A percentile compares a stretch with the other conserved stretches of the same genome.
These are phyloP conservation scores for Monosporascus ibericus DNA, from an alignment of 2,329 filamentous ascomycete genomes.

Conservation along the genomic window DNA sequence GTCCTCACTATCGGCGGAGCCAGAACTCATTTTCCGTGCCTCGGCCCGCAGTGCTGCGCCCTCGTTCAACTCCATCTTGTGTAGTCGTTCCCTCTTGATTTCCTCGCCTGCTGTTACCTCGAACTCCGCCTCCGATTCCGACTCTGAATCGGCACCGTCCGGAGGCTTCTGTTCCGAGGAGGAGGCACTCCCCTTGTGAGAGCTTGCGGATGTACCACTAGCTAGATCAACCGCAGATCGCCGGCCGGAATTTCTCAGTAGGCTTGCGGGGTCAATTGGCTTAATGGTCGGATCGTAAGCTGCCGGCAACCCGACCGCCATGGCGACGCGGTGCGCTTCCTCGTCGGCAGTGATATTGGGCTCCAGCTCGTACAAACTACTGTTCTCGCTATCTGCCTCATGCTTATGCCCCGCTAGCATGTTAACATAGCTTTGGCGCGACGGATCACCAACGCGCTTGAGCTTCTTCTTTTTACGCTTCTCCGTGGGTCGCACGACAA, in stretches of 20 bases:
- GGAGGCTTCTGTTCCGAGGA: conserved; percentile 33
- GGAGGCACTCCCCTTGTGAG: conserved; percentile 30
- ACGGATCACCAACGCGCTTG: conserved; percentile 73
- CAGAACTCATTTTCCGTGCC: conserved; percentile 23
- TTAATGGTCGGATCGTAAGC: conserved; percentile 60
- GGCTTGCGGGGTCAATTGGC: conserved; percentile 34
- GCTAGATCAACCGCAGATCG: conserved; percentile 11
- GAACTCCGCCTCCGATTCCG: conserved; percentile 36
- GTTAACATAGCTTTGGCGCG: conserved; percentile 67
- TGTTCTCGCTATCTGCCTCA: conserved; percentile 50
- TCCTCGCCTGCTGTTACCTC: conserved; percentile 33
- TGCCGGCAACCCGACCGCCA: conserved; percentile 56
- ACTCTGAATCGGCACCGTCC: conserved; percentile 29
- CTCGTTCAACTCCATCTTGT: conserved; percentile 26
- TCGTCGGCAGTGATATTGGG: conserved; percentile 50
- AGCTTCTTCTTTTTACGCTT: conserved; percentile 86
- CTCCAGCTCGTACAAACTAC: conserved; percentile 49
- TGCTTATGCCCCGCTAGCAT: conserved; percentile 62
- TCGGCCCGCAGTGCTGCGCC: conserved; percentile 24
- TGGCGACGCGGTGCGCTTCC: conserved; percentile 59
- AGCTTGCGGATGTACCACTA: conserved; percentile 17
- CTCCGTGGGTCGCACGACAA: conserved; percentile 81
- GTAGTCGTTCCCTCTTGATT: conserved; percentile 34
- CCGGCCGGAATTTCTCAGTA: conserved; percentile 16
- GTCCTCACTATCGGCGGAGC: conserved; percentile 30